phyloP scores from a whole-genome alignment of 2,329 filamentous ascomycete species.

The Scedosporium aurantiacum region DNA sequence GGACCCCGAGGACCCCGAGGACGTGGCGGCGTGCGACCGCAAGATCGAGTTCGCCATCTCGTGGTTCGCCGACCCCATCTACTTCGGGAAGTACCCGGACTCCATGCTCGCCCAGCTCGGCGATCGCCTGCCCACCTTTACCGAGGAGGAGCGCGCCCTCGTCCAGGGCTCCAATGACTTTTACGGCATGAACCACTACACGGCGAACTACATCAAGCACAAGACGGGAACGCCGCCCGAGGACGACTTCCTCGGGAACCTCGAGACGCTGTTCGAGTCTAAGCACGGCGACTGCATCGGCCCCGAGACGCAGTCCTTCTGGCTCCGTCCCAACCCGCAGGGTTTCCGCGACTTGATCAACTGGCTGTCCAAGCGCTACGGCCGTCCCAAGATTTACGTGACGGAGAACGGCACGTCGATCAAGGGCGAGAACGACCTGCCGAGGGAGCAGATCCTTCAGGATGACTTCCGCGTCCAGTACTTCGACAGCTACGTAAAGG shows the following conservation, averaged over 20 bases:
- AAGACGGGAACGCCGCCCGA: constrained; percentile 46
- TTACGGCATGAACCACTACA: constrained; percentile 93
- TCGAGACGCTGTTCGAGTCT: constrained; percentile 61
- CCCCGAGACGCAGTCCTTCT: constrained; percentile 69
- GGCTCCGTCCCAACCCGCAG: constrained; percentile 64
- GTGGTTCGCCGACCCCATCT: constrained; percentile 84
- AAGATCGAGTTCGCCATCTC: constrained; percentile 81
- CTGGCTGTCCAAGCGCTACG: constrained; percentile 70
- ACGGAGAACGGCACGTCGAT: constrained; percentile 83
- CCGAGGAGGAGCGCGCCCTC: constrained; percentile 58
- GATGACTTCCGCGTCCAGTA: constrained; percentile 77
- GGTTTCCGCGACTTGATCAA: constrained; percentile 69
- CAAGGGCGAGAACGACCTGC: constrained; percentile 70
- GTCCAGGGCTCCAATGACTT: constrained; percentile 84
- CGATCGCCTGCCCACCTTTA: constrained; percentile 63
- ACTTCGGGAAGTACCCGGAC: constrained; percentile 72
- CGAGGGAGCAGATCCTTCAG: constrained; percentile 58
- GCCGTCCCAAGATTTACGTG: constrained; percentile 67
- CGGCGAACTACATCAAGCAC: constrained; percentile 75
- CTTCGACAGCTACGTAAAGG: constrained; percentile 65
- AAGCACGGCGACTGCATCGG: constrained; percentile 66
- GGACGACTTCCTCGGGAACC: constrained; percentile 63
- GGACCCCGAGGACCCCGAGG: constrained; percentile 63
- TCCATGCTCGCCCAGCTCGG: constrained; percentile 77
- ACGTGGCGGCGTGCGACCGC: constrained; percentile 65